Base-by-base conservation (phyloP, 345 rosid genomes). In the Capsella bursapastoris region DNA sequence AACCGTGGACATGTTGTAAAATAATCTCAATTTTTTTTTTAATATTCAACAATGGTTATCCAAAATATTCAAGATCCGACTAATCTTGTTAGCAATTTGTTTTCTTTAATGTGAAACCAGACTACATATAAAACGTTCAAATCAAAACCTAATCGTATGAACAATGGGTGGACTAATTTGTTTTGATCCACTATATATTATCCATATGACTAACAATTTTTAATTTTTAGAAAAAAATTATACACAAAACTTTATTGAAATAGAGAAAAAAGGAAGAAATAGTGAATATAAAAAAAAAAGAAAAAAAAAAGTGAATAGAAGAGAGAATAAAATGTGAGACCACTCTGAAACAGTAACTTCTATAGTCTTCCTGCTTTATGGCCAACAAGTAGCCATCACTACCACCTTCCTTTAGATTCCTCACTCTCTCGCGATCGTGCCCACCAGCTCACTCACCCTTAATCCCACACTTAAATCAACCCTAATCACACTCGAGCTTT, bases 381-480 rank as follows among this genome's bases (percentile, higher is more conserved):
- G 70, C n/a, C 3, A 45, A 56, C 56, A 22, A 70, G 66, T 76
- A 70, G 69, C 70, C 79, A 52, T 61, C 74, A 49, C 34, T 68
- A 48, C 35, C 27, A 67, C 18, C 66, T 48, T 11, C 55, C 43
- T 27, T 60, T 37, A 25, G 75, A 49, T 49, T 60, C 65, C 48
- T 28, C 25, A 1, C 47, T 57, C 44, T 13, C 66, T 71, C 28
- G 45, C 31, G 52, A 74, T 74, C 72, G 73, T 74, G 78, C 72
- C 57, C 67, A 74, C 57, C 78, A 74, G 66, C 72, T 74, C 72
- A 74, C 59, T 62, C 32, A 61, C 61, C 53, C 9, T 37, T 40
- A 50, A 50, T 32, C 44, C 44, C 15, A 44, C 43, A 51, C 55
- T 64, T 64, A 48, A 38, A 38, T 37, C 29, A 70, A 48, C 59